These are phyloP conservation scores for Tulasnella sp. DNA, from an alignment of 768 basidiomycete species.

Conservation along the genomic window DNA sequence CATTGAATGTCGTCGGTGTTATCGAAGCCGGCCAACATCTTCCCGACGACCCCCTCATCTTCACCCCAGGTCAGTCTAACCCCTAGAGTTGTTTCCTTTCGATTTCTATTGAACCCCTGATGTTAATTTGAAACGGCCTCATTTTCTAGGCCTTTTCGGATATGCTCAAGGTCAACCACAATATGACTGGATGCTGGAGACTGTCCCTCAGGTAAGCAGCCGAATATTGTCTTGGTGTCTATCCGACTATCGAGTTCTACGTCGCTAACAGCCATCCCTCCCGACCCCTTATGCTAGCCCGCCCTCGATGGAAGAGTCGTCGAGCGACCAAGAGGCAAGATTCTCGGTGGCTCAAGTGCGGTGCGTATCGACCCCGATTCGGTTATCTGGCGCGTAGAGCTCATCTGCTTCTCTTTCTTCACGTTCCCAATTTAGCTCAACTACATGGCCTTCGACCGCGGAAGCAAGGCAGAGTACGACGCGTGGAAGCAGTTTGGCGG, in stretches of 20 bases:
- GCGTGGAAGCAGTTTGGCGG: conserved; percentile 6
- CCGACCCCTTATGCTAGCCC: background rate
- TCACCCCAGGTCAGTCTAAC: conserved; percentile 6
- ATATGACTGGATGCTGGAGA: conserved; percentile 14
- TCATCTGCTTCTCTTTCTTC: background rate
- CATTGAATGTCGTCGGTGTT: background rate
- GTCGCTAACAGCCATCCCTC: conserved; percentile 7
- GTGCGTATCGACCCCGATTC: background rate
- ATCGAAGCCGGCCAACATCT: conserved; percentile 15
- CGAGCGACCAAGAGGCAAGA: conserved; percentile 9
- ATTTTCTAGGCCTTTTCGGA: conserved; percentile 6
- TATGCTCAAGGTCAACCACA: background rate
- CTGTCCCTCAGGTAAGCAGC: background rate
- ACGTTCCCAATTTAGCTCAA: conserved; percentile 3
- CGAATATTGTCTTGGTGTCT: background rate
- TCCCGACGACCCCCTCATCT: conserved; percentile 16
- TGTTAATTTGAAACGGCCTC: background rate
- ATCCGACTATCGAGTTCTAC: background rate
- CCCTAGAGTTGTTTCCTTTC: background rate
- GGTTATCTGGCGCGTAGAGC: background rate
- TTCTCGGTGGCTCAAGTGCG: conserved; percentile 18
- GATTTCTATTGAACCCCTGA: background rate
- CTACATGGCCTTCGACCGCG: conserved; percentile 11
- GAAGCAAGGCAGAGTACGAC: conserved; percentile 1
- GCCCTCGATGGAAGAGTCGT: background rate